phyloP scores from a whole-genome alignment of 148 eudicot genomes.

The Diospyros kaki region DNA sequence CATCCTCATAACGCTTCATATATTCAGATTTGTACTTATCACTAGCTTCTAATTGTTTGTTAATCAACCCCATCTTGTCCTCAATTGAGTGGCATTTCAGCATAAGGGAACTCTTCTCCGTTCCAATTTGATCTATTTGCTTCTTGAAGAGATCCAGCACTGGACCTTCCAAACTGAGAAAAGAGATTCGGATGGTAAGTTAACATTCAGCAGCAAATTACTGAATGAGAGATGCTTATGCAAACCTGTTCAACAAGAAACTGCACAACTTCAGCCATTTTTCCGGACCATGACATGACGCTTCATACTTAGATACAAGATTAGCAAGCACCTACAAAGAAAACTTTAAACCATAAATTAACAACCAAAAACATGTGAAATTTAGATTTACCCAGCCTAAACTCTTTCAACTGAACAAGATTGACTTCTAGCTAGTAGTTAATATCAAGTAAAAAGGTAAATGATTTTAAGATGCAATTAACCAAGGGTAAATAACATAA shows the following conservation, averaged over 20 bases:
- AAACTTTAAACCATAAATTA: not conserved
- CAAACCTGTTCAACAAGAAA: conserved; percentile 83
- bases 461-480: too few species aligned
- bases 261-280: conserved; percentile 72
- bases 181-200: conserved; percentile 6
- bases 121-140: conserved; percentile 74
- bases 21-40: conserved; percentile 86
- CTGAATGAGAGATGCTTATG: conserved; percentile 1
- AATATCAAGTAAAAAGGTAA: too few species aligned
- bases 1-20: conserved; percentile 83
- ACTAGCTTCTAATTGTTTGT: conserved; percentile 86
- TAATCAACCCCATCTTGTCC: conserved; percentile 70
- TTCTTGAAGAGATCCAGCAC: conserved; percentile 74
- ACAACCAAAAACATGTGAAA: conserved; percentile 3
- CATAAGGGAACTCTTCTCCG: conserved; percentile 74
- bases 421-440: not conserved
- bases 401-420: not conserved
- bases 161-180: conserved; percentile 87
- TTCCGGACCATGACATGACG: conserved; percentile 83
- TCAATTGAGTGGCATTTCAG: conserved; percentile 82
- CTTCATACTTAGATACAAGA: conserved; percentile 64
- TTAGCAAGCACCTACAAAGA: conserved; percentile 68
- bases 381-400: not conserved
- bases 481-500: too few species aligned
- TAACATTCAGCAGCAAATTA: conserved; percentile 6